Evolutionary conservation across 2,329 filamentous ascomycete species (phyloP), one percentile per base, ranked within the genome.

Genomic region (Pseudogymnoascus sp.): DNA sequence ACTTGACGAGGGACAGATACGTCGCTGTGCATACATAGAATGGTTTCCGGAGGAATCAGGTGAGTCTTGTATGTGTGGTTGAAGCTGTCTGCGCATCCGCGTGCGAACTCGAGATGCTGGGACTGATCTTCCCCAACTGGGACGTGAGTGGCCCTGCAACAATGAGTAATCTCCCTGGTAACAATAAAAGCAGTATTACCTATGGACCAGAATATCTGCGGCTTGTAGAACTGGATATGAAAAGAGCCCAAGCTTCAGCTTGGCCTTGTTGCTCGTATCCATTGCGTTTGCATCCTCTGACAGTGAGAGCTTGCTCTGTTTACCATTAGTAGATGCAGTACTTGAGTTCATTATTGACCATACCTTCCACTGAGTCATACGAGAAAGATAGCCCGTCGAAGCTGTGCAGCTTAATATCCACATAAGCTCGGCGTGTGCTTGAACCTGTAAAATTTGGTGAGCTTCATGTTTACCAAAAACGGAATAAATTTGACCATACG

Each of bases 321-420:
- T 15, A 4, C 6, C 10, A 5, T 65, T 9, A 64, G 48, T 12
- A 68, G 39, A 33, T 35, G 48, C 64, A 66, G 31, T 9, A 21
- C 25, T 29, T 59, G 29, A 51, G 62, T 15, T 4, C 4, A 15
- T 17, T 39, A 39, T 27, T 13, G 5, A 42, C 64, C 71, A 66
- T 71, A 91, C 91, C 86, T 99, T 99, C 92, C 94, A 99, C 75
- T 97, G 94, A 29, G 94, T 97, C 94, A 99, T 99, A n/a, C 94
- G 83, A 8, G 89, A 89, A n/a, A 99, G 79, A 75, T 96, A 96
- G 39, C 94, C 94, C 75, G 94, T 92, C 4, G 90, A 93, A 25
- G 94, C 90, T 60, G 90, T 89, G 67, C 92, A 97, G 71, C 91
- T 93, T 65, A 99, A 77, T 71, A 97, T 92, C 94, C 94, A 99